Evolutionary conservation across 1,139 yeast genomes (phyloP), one percentile per base, ranked within the genome.

Genomic region (Zygosaccharomyces pseudobailii): DNA sequence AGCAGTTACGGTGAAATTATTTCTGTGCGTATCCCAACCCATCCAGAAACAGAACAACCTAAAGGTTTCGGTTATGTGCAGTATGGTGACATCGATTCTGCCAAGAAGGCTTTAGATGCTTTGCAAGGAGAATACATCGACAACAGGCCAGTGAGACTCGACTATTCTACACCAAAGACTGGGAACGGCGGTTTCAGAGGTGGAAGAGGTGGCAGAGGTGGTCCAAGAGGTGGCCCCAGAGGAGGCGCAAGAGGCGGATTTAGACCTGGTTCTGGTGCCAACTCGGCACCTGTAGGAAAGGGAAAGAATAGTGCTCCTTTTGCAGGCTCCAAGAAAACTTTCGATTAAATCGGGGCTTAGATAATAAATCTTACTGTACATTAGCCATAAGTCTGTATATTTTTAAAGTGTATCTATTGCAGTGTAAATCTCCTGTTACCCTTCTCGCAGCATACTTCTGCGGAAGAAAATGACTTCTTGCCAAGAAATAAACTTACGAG

Each of bases 41-140:
- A 90, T 74, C 97, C 96, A 66, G 97, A 90, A 71, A 89, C 97
- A 57, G 95, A 89, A 70, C 97, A 90, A 74, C 95, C 96, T 71
- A 92, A 92, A 80, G 98, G 98, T 59, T 92, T 92, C 74, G 98
- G 97, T 58, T 92, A 92, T 72, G 96, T 92, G 52, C 97, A 92
- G 75, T 90, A 80, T 69, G 76, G 85, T 36, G 76, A 84, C 48
- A 75, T 86, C 56, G 97, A 90, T 44, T 96, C 88, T 68, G 97
- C 98, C 58, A 81, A 85, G 73, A 79, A 83, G 54, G 97, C 97
- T 50, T 74, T 87, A 58, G 90, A 85, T 57, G 90, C 86, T 50
- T 73, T 90, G 71, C 87, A 87, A 69, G 97, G 97, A 67, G 84
- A 83, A 70, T 80, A 82, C 74, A 77, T 92, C 62, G 90, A 82